Conservation (phyloP, 306 rosid species). For the Lotus japonicus region DNA sequence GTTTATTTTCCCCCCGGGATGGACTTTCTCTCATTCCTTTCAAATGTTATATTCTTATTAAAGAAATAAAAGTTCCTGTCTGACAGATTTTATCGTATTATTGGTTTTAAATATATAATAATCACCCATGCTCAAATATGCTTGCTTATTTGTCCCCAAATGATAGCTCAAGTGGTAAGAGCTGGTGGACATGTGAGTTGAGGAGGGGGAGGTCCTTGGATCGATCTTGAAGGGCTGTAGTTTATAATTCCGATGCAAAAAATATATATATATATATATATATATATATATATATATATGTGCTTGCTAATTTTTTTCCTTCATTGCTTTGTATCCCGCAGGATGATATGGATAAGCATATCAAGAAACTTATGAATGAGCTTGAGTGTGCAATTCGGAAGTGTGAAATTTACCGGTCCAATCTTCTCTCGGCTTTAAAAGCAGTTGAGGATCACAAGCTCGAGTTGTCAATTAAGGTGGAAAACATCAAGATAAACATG, state of each 20-base stretch:
- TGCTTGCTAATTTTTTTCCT: slow-evolving; percentile 2
- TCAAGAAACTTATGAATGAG: slow-evolving; percentile 58
- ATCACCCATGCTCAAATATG: not conserved
- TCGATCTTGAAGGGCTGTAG: too few relatives aligned
- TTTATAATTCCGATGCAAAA: too few relatives aligned
- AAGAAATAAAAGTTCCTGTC: not conserved
- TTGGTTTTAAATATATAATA: not conserved
- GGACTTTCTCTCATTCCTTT: slow-evolving; percentile 2
- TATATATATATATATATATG: too few relatives aligned
- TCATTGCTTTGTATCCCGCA: slow-evolving; percentile 33
- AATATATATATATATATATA: too few relatives aligned
- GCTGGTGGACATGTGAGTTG: too few relatives aligned
- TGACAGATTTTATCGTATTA: not conserved
- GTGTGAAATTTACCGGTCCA: slow-evolving; percentile 92
- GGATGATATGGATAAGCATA: slow-evolving; percentile 87
- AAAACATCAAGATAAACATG: slow-evolving; percentile 90
- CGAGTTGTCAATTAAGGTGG: slow-evolving; percentile 86
- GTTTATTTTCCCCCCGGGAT: not conserved
- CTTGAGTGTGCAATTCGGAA: slow-evolving; percentile 73
- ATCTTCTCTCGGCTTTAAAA: slow-evolving; percentile 87
- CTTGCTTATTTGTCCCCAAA: not conserved
- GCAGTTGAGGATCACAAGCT: slow-evolving; percentile 95
- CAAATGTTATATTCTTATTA: not conserved
- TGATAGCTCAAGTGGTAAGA: too few relatives aligned
- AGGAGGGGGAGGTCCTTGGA: too few relatives aligned